A percentile compares a stretch with the other conserved stretches of the same genome.
Conservation (phyloP, 352 stramenopile genomes). For the Globisporangium recalcitrans region DNA sequence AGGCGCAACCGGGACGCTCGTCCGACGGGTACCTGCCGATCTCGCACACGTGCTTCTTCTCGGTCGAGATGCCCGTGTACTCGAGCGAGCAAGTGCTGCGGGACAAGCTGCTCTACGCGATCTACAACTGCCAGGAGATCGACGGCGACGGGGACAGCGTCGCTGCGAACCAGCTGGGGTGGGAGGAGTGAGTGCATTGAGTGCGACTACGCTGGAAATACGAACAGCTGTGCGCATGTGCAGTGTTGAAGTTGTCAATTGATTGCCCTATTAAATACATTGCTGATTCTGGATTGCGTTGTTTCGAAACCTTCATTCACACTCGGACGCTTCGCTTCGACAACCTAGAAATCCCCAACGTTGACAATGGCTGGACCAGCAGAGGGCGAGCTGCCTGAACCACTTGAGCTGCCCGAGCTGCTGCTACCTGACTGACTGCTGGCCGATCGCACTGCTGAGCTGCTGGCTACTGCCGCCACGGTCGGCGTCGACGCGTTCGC, state of each 20-base stretch:
- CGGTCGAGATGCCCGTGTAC: slow-evolving; percentile 93
- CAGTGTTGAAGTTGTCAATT: neutral
- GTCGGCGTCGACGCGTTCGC: neutral
- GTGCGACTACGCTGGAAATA: neutral
- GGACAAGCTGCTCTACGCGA: slow-evolving; percentile 87
- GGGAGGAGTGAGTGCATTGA: slow-evolving; percentile 50
- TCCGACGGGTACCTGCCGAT: slow-evolving; percentile 91
- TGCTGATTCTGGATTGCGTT: neutral
- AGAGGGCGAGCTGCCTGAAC: neutral
- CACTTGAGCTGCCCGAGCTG: neutral
- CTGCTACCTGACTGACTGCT: neutral
- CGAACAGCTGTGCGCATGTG: neutral
- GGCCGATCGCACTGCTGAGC: slow-evolving; percentile 1
- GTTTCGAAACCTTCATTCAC: neutral
- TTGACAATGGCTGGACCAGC: slow-evolving; percentile 12
- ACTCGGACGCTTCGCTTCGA: neutral
- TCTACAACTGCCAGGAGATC: slow-evolving; percentile 93
- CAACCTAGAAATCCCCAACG: slow-evolving; percentile 11
- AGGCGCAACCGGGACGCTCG: slow-evolving; percentile 28
- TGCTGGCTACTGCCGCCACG: neutral
- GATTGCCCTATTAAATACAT: slow-evolving; percentile 3
- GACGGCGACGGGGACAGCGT: slow-evolving; percentile 83
- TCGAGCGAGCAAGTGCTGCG: slow-evolving; percentile 68
- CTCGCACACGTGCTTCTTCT: slow-evolving; percentile 99
- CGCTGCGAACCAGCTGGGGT: slow-evolving; percentile 73